These are phyloP conservation scores for Ophiocordyceps sinensis DNA, from an alignment of 2,329 filamentous ascomycete species.

Conservation along the genomic window DNA sequence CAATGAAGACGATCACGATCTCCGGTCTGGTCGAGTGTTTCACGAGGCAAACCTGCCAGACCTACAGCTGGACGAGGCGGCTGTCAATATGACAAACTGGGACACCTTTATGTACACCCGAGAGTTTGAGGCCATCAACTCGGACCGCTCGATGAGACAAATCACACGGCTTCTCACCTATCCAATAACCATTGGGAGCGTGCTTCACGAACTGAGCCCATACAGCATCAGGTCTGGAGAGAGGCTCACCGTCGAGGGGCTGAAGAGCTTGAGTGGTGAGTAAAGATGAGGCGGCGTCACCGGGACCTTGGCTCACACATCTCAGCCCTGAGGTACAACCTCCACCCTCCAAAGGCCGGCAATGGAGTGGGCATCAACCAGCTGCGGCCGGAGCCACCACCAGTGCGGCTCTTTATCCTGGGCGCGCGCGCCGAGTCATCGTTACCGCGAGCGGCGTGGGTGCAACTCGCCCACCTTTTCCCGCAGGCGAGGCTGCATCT, in stretches of 20 bases:
- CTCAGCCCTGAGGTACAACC: slow-evolving; percentile 74
- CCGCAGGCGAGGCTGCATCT: slow-evolving; percentile 82
- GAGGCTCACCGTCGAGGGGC: slow-evolving; percentile 69
- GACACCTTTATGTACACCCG: slow-evolving; percentile 91
- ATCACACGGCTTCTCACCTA: slow-evolving; percentile 89
- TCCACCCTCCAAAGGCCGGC: slow-evolving; percentile 75
- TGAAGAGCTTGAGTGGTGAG: slow-evolving; percentile 87
- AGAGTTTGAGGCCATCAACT: slow-evolving; percentile 81
- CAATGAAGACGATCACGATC: slow-evolving; percentile 95
- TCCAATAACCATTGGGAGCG: slow-evolving; percentile 77
- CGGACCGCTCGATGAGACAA: slow-evolving; percentile 81
- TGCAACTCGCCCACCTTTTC: slow-evolving; percentile 88
- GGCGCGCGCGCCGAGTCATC: slow-evolving; percentile 96
- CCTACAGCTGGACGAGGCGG: slow-evolving; percentile 77
- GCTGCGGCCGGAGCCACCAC: slow-evolving; percentile 69
- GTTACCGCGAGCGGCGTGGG: slow-evolving; percentile 83
- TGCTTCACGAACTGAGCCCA: slow-evolving; percentile 87
- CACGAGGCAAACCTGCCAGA: slow-evolving; percentile 87
- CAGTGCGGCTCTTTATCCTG: slow-evolving; percentile 82
- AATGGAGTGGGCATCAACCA: slow-evolving; percentile 62
- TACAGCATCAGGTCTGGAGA: slow-evolving; percentile 67
- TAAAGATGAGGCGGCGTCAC: slow-evolving; percentile 7
- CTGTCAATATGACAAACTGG: slow-evolving; percentile 98
- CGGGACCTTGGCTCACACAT: neutral
- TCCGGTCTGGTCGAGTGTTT: slow-evolving; percentile 81